phyloP scores from a whole-genome alignment of 441 rosid species.

The Corymbia citriodora region DNA sequence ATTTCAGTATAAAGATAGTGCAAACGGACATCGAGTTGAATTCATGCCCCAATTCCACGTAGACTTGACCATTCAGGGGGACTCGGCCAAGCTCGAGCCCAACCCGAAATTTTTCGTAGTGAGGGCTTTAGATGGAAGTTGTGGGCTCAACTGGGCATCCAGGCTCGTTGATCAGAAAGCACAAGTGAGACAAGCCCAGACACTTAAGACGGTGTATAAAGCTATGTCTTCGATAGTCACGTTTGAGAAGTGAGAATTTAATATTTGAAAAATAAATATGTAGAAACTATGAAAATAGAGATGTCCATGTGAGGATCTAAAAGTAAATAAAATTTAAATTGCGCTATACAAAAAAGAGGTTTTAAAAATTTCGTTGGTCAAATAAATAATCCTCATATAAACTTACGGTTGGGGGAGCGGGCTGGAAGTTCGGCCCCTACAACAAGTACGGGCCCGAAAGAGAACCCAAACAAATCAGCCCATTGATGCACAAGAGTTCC shows the following conservation, averaged over 20 bases:
- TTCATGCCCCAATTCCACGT: background rate
- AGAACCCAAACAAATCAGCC: background rate
- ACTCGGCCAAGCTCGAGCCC: background rate
- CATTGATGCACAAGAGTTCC: rapidly evolving
- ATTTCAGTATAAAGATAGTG: background rate
- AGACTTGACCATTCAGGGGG: background rate
- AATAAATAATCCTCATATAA: background rate
- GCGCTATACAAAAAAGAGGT: background rate
- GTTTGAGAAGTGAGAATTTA: background rate
- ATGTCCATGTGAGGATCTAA: background rate
- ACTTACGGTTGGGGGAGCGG: background rate
- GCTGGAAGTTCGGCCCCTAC: background rate
- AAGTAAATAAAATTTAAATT: background rate
- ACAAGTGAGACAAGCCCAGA: background rate
- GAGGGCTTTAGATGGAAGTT: background rate
- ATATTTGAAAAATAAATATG: background rate
- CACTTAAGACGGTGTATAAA: rapidly evolving
- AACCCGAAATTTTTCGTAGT: background rate
- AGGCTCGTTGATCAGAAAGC: background rate
- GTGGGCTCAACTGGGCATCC: rapidly evolving
- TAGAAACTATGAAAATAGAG: background rate
- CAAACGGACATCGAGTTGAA: background rate
- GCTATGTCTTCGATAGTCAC: rapidly evolving
- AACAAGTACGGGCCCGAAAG: background rate
- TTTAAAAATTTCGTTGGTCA: background rate